Conservation (phyloP, 257 asterid genomes). For the Solanum lycopersicoides region DNA sequence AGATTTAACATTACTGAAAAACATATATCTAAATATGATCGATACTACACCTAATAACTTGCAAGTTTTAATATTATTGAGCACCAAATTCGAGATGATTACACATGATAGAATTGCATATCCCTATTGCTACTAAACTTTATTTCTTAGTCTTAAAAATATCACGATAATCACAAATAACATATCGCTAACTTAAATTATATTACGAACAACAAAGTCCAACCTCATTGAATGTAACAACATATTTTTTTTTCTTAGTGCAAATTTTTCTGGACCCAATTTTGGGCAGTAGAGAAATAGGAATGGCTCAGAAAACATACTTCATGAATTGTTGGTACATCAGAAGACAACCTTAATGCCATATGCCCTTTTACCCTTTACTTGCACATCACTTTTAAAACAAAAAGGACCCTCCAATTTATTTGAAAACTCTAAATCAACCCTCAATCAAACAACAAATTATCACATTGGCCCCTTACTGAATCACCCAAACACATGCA, state of each 20-base stretch:
- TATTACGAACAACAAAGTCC: not conserved
- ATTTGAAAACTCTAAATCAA: not conserved
- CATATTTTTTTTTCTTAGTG: not conserved
- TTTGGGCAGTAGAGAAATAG: not conserved
- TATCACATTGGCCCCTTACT: not conserved
- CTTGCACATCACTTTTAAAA: not conserved
- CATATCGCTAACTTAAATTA: not conserved
- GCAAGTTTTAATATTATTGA: not conserved
- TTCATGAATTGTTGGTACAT: conserved; percentile 1
- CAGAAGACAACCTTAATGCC: conserved; percentile 4
- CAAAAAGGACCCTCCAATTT: not conserved
- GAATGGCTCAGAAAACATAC: not conserved
- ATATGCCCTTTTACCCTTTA: not conserved
- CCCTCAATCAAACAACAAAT: not conserved
- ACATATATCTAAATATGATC: not conserved
- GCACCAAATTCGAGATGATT: not conserved
- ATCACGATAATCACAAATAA: not conserved
- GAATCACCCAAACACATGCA: not conserved
- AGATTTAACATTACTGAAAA: not conserved
- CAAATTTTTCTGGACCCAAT: not conserved
- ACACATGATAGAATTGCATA: not conserved
- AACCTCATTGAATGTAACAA: not conserved
- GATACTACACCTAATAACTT: not conserved
- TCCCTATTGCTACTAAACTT: not conserved
- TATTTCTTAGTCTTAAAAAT: not conserved